A percentile compares a stretch with the other conserved stretches of the same genome.
These are phyloP conservation scores for Halophytophthora polymorphica DNA, from an alignment of 352 stramenopile genomes.

Conservation along the genomic window DNA sequence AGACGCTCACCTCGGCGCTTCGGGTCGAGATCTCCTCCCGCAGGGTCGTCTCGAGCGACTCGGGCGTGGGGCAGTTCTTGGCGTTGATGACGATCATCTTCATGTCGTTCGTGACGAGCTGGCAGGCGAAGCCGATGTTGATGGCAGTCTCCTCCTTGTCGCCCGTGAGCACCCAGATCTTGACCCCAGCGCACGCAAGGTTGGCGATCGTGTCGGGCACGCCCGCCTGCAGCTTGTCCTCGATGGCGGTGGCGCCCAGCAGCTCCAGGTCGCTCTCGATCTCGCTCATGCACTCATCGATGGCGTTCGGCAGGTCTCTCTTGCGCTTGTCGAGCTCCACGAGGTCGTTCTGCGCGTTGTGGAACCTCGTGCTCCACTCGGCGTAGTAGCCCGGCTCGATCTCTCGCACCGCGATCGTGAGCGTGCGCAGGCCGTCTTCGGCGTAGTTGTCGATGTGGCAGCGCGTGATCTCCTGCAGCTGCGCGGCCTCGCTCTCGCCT, in stretches of 20 bases:
- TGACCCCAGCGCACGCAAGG: constrained; percentile 83
- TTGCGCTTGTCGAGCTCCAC: constrained; percentile 80
- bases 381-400: constrained; percentile 47
- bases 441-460: constrained; percentile 81
- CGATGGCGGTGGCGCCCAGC: constrained; percentile 90
- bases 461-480: constrained; percentile 40
- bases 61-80: constrained; percentile 46
- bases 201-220: constrained; percentile 88
- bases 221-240: constrained; percentile 92
- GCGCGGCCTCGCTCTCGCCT: constrained; percentile 15
- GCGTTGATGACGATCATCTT: constrained; percentile 65
- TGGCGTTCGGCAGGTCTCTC: constrained; percentile 63
- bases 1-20: constrained; percentile 42
- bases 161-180: constrained; percentile 93
- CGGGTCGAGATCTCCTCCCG: constrained; percentile 38
- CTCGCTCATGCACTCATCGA: constrained; percentile 78
- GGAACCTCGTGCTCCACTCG: constrained; percentile 57
- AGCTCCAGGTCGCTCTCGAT: constrained; percentile 82
- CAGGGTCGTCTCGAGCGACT: constrained; percentile 50
- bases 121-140: constrained; percentile 92
- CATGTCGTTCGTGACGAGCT: constrained; percentile 85
- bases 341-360: constrained; percentile 67
- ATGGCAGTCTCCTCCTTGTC: constrained; percentile 95
- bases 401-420: constrained; percentile 80
- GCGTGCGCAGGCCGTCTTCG: constrained; percentile 83